Conservation (phyloP, 352 stramenopile genomes). For the Globisporangium polare region DNA sequence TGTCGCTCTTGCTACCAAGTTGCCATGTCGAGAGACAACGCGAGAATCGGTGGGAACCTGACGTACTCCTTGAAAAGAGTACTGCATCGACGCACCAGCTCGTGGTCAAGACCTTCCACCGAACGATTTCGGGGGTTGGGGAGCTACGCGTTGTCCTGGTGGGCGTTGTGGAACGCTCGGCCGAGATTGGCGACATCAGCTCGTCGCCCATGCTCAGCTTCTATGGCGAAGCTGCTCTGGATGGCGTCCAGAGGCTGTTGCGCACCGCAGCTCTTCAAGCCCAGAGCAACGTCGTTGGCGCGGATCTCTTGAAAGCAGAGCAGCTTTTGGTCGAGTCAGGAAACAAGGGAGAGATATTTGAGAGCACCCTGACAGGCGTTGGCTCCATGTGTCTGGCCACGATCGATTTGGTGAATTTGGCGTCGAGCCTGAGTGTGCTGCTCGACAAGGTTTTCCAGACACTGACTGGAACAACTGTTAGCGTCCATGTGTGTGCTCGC, state of each 20-base stretch:
- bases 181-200: not conserved
- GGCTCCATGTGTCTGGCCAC: not conserved
- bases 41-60: not conserved
- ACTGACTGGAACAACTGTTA: not conserved
- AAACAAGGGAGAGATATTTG: too few species aligned
- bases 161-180: not conserved
- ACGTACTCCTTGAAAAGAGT: not conserved
- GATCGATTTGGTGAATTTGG: not conserved
- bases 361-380: not conserved
- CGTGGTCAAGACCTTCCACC: not conserved
- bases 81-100: not conserved
- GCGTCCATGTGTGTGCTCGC: not conserved
- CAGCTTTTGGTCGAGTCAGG: too few species aligned
- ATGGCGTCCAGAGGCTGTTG: not conserved
- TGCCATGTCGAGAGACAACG: not conserved
- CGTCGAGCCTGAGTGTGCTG: not conserved
- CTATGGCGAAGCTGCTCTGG: not conserved
- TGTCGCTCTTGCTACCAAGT: not conserved
- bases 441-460: conserved; percentile 3
- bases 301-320: not conserved
- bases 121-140: not conserved
- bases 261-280: not conserved
- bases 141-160: not conserved
- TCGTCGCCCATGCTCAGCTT: not conserved
- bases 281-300: not conserved